These are phyloP conservation scores for Condylostoma magnum DNA, from an alignment of 169 alveolate genomes.

Conservation along the genomic window DNA sequence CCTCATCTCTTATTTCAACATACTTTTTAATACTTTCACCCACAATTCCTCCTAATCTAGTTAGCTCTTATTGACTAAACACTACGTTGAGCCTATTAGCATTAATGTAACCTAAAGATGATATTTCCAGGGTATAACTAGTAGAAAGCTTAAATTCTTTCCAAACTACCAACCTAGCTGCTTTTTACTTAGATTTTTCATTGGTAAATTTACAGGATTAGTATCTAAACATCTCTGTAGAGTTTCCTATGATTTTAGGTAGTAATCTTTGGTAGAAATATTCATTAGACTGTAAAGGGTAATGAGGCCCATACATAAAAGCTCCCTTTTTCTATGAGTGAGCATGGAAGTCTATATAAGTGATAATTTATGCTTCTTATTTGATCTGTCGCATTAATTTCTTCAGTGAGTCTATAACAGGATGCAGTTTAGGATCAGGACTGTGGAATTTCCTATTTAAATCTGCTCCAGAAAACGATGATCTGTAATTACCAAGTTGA, in stretches of 20 bases:
- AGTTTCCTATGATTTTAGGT: background rate
- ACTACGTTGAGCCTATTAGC: background rate
- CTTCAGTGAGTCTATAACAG: slow-evolving; percentile 48
- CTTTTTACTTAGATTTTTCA: slow-evolving; percentile 36
- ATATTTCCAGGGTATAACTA: slow-evolving; percentile 66
- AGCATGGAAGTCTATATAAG: slow-evolving; percentile 57
- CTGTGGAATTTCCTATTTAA: slow-evolving; percentile 71
- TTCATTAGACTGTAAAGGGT: slow-evolving; percentile 3
- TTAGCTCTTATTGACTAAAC: background rate
- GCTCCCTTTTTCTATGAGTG: slow-evolving; percentile 53
- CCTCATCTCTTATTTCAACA: no score
- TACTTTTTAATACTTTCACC: background rate
- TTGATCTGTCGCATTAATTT: slow-evolving; percentile 42
- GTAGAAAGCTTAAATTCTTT: slow-evolving; percentile 65
- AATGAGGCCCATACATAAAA: slow-evolving; percentile 45
- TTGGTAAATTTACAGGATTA: slow-evolving; percentile 28
- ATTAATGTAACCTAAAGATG: slow-evolving; percentile 60
- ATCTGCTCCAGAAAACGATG: slow-evolving; percentile 79
- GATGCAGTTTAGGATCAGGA: slow-evolving; percentile 59
- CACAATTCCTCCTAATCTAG: background rate
- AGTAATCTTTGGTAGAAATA: background rate
- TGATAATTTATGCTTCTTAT: slow-evolving; percentile 27
- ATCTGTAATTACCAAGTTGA: slow-evolving; percentile 77
- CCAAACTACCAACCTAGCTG: slow-evolving; percentile 71
- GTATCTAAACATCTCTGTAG: background rate